Conservation (phyloP, 345 rosid genomes). For the Orychophragmus violaceus region DNA sequence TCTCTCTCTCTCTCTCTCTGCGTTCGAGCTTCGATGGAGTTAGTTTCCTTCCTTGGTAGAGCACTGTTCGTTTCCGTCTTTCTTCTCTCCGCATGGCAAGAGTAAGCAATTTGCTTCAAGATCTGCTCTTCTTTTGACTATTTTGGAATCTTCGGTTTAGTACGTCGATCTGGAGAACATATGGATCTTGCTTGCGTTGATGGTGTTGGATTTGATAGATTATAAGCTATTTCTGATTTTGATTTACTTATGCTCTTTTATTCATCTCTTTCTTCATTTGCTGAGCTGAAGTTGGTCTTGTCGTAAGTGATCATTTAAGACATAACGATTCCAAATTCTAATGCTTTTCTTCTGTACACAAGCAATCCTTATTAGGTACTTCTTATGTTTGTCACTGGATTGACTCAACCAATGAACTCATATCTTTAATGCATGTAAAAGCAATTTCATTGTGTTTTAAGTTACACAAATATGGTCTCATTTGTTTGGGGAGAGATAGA, state of each 20-base stretch:
- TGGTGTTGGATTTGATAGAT: background rate
- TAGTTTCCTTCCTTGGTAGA: slow-evolving; percentile 52
- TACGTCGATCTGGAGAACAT: too few relatives aligned
- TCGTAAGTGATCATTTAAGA: background rate
- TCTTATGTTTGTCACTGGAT: background rate
- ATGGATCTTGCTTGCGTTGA: slow-evolving; percentile 11
- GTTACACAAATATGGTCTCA: background rate
- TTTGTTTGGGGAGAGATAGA: background rate
- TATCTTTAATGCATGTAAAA: background rate
- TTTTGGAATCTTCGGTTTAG: background rate
- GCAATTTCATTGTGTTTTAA: too few relatives aligned
- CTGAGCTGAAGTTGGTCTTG: background rate
- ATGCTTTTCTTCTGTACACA: too few relatives aligned
- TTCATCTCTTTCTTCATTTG: background rate
- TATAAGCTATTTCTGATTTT: background rate
- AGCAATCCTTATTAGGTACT: too few relatives aligned
- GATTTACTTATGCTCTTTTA: background rate
- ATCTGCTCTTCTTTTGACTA: slow-evolving; percentile 21
- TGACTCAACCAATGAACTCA: background rate
- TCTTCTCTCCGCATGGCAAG: slow-evolving; percentile 70
- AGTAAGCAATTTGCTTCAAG: slow-evolving; percentile 36
- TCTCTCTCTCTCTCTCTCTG: background rate
- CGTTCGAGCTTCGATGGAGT: slow-evolving; percentile 25
- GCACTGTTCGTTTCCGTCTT: slow-evolving; percentile 65
- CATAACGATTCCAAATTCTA: too few relatives aligned